Evolutionary conservation across 192 early-diverging fungal genomes (phyloP), one percentile per base, ranked within the genome.

Genomic region (Phlyctochytrium bullatum): DNA sequence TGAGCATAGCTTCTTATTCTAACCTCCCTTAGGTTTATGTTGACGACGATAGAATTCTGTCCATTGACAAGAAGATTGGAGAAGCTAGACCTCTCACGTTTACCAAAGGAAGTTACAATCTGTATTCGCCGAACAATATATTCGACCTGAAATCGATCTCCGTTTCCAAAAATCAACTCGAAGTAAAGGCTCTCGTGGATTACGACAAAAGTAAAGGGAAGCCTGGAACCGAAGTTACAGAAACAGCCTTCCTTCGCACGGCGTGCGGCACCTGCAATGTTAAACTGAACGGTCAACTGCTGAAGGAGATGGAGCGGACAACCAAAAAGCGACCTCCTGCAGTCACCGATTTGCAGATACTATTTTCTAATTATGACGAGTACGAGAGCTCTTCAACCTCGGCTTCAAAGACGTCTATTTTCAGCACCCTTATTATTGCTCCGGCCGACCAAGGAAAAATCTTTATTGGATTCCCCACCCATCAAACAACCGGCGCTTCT

Each of bases 401-500:
- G 20, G 70, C 64, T 34, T 14, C 56, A 29, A 81, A 78, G 2
- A 80, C 77, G 47, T 78, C 73, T 47, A 83, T 95, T 17, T 95
- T 95, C 69, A 77, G 82, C 34, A 88, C 90, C 53, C 68, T 95
- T 2, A 73, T 95, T 3, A 88, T 90, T 0, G 84, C 78, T 33
- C 76, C 77, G 1, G 83, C 82, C 27, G 78, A 89, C 30, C 94
- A 96, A 71, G 94, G 94, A 3, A 78, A 85, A 16, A 83, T 95
- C 12, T 93, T 93, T 67, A 96, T 96, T 53, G 93, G 94, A 0
- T 83, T 95, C 63, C 92, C 91, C 0, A 96, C 94, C 2, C 88
- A 91, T 59, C 94, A 96, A 68, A 96, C 94, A 0, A 94, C 93
- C 0, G 93, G 94, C 23, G 91, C 86, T 67, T 81, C 81, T 25